Base-by-base conservation (phyloP, 768 basidiomycete species). In the Baorangia bicolor region DNA sequence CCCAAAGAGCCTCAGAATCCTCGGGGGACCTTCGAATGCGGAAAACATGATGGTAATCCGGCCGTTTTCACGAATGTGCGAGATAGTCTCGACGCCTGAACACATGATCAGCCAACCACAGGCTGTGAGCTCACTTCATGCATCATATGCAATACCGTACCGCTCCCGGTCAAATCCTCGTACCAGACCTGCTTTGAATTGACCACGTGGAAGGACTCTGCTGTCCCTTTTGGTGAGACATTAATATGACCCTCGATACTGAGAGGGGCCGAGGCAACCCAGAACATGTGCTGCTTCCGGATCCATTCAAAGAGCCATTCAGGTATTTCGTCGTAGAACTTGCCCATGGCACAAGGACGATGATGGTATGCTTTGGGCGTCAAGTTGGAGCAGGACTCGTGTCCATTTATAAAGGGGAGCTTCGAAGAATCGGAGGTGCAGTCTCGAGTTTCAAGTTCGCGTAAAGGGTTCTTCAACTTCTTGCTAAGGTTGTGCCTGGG, bases 251-350 rank as follows among this genome's bases (percentile, higher is more conserved):
- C 86, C 7, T 80, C 74, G 2, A 63, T 60, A 12, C 72, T 73
- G n/a, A 87, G 77, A 23, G 87, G 87, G 1, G 86, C 84, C 5
- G 84, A 79, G 0, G 84, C 85, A 13, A 89, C 85, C 84, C 85
- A 88, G 68, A 88, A 90, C 48, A 88, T 72, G 50, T 86, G 78
- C 67, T 90, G 87, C 55, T 82, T 74, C 44, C 72, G 60, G 16
- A 88, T 79, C 85, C 86, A 88, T 52, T 74, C 69, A n/a, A 79
- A 60, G 38, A 85, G 71, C 58, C 77, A 74, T 8, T 75, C 73
- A 0, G 85, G 82, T n/a, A 88, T 82, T 37, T 79, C 74, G 55
- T 84, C 76, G 62, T 78, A 81, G 65, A 77, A 83, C 57, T 82
- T 74, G 41, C 72, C 84, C 86, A 87, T 88, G 45, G 49, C 56